These are phyloP conservation scores for Cymbomonas tetramitiformis DNA, from an alignment of 139 green algal species.

Conservation along the genomic window DNA sequence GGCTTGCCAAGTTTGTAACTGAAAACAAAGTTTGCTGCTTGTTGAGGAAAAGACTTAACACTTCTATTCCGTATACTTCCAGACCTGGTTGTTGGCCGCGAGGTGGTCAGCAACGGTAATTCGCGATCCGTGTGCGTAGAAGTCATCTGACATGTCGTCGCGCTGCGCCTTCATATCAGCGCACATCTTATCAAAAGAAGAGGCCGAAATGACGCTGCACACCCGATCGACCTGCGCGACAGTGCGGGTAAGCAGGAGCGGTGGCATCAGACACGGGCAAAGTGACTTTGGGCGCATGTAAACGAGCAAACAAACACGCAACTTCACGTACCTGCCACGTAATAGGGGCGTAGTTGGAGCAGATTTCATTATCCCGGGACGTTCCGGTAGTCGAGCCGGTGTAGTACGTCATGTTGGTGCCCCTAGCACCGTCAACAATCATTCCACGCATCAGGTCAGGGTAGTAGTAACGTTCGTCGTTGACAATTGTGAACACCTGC, in stretches of 20 bases:
- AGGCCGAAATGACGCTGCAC: slow-evolving; percentile 15
- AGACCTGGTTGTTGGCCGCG: slow-evolving; percentile 11
- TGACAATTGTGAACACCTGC: slow-evolving; percentile 18
- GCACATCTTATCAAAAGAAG: slow-evolving; percentile 18
- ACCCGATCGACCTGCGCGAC: slow-evolving; percentile 4
- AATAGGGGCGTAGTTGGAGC: slow-evolving; percentile 9
- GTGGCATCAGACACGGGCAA: too few species aligned
- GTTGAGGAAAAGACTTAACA: too few species aligned
- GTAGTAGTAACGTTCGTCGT: slow-evolving; percentile 23
- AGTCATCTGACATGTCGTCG: slow-evolving; percentile 15
- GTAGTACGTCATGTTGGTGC: slow-evolving; percentile 9
- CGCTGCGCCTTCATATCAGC: slow-evolving; percentile 7
- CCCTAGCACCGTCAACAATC: slow-evolving; percentile 13
- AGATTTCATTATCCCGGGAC: slow-evolving; percentile 9
- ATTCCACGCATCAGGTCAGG: slow-evolving; percentile 13
- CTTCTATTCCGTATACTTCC: too few species aligned
- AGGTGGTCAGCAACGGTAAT: background rate
- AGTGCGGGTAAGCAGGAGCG: too few species aligned
- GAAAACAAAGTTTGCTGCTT: too few species aligned
- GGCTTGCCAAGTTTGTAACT: too few species aligned
- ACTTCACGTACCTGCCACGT: too few species aligned
- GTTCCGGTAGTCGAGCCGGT: slow-evolving; percentile 18
- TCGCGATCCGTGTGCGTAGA: slow-evolving; percentile 8
- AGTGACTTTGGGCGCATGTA: too few species aligned
- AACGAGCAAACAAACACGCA: too few species aligned